phyloP scores from a whole-genome alignment of 345 rosid genomes.

The Eucalyptus pauciflora region DNA sequence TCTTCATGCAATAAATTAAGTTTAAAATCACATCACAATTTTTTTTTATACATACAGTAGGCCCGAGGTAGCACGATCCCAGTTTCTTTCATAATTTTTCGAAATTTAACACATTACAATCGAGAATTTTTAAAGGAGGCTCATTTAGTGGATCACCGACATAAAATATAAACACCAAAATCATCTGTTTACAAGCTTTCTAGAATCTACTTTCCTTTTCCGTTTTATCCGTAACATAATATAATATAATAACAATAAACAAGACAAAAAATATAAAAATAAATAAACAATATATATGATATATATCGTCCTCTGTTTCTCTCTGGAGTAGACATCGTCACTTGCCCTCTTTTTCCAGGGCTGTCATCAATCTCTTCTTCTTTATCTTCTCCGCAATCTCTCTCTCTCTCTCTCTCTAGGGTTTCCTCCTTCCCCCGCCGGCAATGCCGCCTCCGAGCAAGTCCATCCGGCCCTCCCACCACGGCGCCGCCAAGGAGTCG shows the following conservation, averaged over 20 bases:
- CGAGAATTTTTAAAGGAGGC: background rate
- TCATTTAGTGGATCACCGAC: background rate
- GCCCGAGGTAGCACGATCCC: background rate
- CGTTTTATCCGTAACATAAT: background rate
- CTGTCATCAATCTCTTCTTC: background rate
- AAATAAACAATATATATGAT: too few relatives aligned
- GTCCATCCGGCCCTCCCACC: background rate
- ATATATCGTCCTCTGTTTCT: background rate
- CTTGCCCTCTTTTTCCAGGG: background rate
- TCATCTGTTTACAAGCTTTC: background rate
- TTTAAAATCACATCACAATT: background rate
- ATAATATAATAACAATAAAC: too few relatives aligned
- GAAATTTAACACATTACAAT: background rate
- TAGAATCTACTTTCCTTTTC: background rate
- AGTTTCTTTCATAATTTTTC: background rate
- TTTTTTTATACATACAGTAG: background rate
- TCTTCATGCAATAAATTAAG: background rate
- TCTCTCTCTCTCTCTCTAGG: background rate
- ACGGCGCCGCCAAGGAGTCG: slow-evolving; percentile 3
- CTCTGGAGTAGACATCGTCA: background rate
- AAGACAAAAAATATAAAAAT: too few relatives aligned
- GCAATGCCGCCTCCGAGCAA: slow-evolving; percentile 30
- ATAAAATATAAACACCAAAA: too few relatives aligned
- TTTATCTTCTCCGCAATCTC: background rate
- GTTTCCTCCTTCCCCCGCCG: background rate